Percentiles rank a stretch among this genome's conserved stretches.
Conservation (phyloP, 2,329 filamentous ascomycete species). For the Fusarium marasasianum region DNA sequence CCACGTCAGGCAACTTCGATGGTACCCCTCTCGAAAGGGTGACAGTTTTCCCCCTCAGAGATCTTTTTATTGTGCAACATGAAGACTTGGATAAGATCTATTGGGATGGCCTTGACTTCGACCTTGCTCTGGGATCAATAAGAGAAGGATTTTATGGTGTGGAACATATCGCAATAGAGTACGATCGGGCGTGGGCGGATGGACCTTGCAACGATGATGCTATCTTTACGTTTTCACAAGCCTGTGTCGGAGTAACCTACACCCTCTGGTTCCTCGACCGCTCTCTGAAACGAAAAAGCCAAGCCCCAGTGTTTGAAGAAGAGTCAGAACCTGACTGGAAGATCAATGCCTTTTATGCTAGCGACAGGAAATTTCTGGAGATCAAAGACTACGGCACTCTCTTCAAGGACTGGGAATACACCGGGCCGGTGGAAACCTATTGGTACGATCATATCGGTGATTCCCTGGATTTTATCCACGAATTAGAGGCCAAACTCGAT, state of each 20-base stretch:
- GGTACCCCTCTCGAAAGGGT: background rate
- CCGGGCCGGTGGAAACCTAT: background rate
- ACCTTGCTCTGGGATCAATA: rapidly evolving
- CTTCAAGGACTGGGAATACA: background rate
- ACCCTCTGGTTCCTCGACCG: background rate
- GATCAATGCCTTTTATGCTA: background rate
- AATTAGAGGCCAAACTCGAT: background rate
- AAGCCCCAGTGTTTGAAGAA: background rate
- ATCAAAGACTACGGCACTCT: background rate
- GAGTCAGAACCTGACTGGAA: background rate
- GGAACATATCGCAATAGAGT: background rate
- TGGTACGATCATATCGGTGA: background rate
- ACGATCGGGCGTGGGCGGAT: background rate
- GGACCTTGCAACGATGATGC: rapidly evolving
- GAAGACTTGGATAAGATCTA: background rate
- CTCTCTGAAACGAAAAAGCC: background rate
- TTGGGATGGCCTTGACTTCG: background rate
- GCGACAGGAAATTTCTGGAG: background rate
- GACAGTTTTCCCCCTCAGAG: background rate
- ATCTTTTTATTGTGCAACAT: background rate
- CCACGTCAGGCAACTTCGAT: background rate
- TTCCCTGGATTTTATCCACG: background rate
- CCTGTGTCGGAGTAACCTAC: background rate
- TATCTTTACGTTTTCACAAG: background rate
- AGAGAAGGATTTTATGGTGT: background rate